These are phyloP conservation scores for Hortaea werneckii DNA, from an alignment of 2,329 filamentous ascomycete genomes.

Conservation along the genomic window DNA sequence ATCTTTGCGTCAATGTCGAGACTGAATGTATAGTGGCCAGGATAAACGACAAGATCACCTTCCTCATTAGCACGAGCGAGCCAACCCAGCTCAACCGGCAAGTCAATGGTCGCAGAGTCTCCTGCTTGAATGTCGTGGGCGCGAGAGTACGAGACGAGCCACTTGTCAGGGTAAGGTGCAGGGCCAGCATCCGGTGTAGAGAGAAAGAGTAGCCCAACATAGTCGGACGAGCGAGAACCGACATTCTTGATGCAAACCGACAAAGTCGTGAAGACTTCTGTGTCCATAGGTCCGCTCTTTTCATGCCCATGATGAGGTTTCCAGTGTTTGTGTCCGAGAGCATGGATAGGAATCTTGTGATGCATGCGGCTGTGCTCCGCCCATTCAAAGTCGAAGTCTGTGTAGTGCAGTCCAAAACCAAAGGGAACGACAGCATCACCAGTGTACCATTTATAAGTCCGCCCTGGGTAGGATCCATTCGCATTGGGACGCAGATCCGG, in stretches of 20 bases:
- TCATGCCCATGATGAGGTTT: too few relatives aligned
- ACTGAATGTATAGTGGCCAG: constrained; percentile 32
- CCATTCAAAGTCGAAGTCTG: constrained; percentile 24
- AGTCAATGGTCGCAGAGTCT: constrained; percentile 12
- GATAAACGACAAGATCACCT: constrained; percentile 32
- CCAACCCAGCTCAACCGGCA: constrained; percentile 30
- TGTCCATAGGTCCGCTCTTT: too few relatives aligned
- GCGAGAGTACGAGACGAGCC: too few relatives aligned
- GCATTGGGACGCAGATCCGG: constrained; percentile 42
- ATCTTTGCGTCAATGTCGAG: constrained; percentile 27
- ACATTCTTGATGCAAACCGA: too few relatives aligned
- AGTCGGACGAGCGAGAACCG: too few relatives aligned
- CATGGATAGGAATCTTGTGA: too few relatives aligned
- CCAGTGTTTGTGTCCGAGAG: too few relatives aligned
- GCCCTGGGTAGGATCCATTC: constrained; percentile 21
- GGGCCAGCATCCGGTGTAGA: too few relatives aligned
- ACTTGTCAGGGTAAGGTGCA: too few relatives aligned
- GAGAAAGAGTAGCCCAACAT: too few relatives aligned
- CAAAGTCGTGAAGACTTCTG: too few relatives aligned
- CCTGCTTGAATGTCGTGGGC: neutral
- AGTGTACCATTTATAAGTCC: constrained; percentile 37
- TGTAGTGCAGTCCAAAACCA: constrained; percentile 36
- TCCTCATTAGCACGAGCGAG: constrained; percentile 28
- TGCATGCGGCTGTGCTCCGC: too few relatives aligned
- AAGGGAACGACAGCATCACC: constrained; percentile 33